Evolutionary conservation across 2,329 filamentous ascomycete species (phyloP), one percentile per base, ranked within the genome.

Genomic region (Exophiala sp.): DNA sequence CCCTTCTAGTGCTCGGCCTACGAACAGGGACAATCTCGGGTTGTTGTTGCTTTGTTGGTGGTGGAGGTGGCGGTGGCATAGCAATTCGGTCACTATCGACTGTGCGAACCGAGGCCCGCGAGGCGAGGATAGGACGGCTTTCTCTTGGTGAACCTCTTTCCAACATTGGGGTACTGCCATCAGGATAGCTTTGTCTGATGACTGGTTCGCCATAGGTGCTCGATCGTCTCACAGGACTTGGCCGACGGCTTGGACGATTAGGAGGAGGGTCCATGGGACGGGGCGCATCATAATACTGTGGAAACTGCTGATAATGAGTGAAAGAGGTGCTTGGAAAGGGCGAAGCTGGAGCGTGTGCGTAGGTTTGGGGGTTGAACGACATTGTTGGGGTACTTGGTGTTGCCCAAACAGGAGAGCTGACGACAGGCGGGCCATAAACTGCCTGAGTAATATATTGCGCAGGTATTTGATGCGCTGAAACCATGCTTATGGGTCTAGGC

Each of bases 31-130:
- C 47, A 2, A 50, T 38, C 11, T 58, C 55, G n/a, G 49, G 18
- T 12, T 48, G 51, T 42, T 49, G 42, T 2, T 55, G 55, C 38
- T 57, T 60, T 33, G 55, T 42, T 38, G 59, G 61, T 3, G 61
- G 61, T 16, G 55, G 58, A 58, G 58, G 47, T 38, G 61, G 61
- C 5, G 61, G 61, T 12, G 55, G 58, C 61, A 63, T 63, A 9
- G 49, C 49, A 4, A 47, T 43, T 10, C 55, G 52, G 39, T 63
- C 61, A 33, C 52, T 36, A 21, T 62, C 58, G n/a, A 54, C 52
- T 35, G 41, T 58, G 20, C 49, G 54, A 18, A 5, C 41, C 18
- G 59, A 59, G 16, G 50, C 56, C 32, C 57, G 48, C 10, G 61
- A 55, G 33, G 54, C 9, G 18, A 39, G 40, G 11, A 45, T 24